phyloP scores from a whole-genome alignment of 2,329 filamentous ascomycete genomes.

The Zymoseptoria tritici region DNA sequence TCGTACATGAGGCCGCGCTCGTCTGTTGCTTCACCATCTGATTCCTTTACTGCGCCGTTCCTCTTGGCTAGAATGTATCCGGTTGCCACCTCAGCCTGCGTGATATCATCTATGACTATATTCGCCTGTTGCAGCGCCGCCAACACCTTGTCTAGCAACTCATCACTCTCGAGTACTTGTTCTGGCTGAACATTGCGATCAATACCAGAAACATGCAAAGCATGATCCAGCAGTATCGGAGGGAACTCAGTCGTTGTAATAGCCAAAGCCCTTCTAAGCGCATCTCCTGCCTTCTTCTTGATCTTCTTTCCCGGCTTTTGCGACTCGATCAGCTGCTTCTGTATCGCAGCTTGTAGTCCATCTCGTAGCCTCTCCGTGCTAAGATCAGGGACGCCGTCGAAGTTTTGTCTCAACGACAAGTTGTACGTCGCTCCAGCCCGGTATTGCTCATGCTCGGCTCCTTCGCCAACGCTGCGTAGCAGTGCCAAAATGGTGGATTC shows the following conservation, averaged over 20 bases:
- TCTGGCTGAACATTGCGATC: constrained; percentile 61
- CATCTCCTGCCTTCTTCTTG: constrained; percentile 69
- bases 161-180: constrained; percentile 61
- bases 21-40: constrained; percentile 23
- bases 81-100: constrained; percentile 55
- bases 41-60: constrained; percentile 24
- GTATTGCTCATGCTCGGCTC: constrained; percentile 76
- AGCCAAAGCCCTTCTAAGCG: constrained; percentile 71
- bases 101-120: constrained; percentile 61
- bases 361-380: constrained; percentile 64
- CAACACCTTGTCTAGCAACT: constrained; percentile 59
- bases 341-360: constrained; percentile 60
- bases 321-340: constrained; percentile 48
- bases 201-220: constrained; percentile 61
- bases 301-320: constrained; percentile 51
- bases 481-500: constrained; percentile 76
- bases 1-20: constrained; percentile 62
- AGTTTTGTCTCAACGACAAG: constrained; percentile 77
- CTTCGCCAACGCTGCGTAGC: constrained; percentile 70
- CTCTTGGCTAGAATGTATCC: constrained; percentile 83
- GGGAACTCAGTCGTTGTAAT: constrained; percentile 82
- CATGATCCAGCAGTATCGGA: constrained; percentile 80
- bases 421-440: constrained; percentile 71
- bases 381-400: constrained; percentile 63
- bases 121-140: constrained; percentile 63